Evolutionary conservation across 257 asterid species (phyloP).

Genomic region (Agastache rugosa): DNA sequence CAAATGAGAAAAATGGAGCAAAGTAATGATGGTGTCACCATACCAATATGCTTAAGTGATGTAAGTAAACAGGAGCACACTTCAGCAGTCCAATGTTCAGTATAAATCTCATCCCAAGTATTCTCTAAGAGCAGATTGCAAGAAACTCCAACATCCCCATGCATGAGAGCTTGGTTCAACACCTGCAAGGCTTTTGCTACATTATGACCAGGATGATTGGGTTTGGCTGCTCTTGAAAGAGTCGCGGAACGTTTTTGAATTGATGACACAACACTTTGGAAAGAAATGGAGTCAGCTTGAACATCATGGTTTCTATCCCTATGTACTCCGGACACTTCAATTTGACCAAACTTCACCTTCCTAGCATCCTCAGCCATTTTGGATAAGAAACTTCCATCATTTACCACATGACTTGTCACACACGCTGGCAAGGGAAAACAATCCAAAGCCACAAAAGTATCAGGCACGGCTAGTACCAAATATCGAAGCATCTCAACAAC

Average conservation of each 20-base stretch:
- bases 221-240: slow-evolving; percentile 79
- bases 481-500: slow-evolving; percentile 98
- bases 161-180: slow-evolving; percentile 76
- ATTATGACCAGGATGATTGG: slow-evolving; percentile 70
- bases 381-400: slow-evolving; percentile 79
- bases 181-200: slow-evolving; percentile 77
- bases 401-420: slow-evolving; percentile 62
- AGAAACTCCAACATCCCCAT: slow-evolving; percentile 77
- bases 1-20: slow-evolving; percentile 89
- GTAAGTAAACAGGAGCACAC: slow-evolving; percentile 75
- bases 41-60: slow-evolving; percentile 75
- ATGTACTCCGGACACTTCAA: slow-evolving; percentile 52
- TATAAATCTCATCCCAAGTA: slow-evolving; percentile 71
- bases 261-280: slow-evolving; percentile 73
- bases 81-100: slow-evolving; percentile 86
- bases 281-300: slow-evolving; percentile 67
- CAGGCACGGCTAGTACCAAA: slow-evolving; percentile 89
- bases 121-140: slow-evolving; percentile 73
- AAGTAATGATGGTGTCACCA: slow-evolving; percentile 59
- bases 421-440: slow-evolving; percentile 84
- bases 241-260: slow-evolving; percentile 76
- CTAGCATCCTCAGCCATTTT: slow-evolving; percentile 71
- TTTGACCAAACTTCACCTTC: slow-evolving; percentile 60
- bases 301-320: slow-evolving; percentile 54
- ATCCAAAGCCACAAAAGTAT: slow-evolving; percentile 94